A percentile compares a stretch with the other conserved stretches of the same genome.
Evolutionary conservation across 148 eudicot species (phyloP).

Genomic region (Rheum nobile): DNA sequence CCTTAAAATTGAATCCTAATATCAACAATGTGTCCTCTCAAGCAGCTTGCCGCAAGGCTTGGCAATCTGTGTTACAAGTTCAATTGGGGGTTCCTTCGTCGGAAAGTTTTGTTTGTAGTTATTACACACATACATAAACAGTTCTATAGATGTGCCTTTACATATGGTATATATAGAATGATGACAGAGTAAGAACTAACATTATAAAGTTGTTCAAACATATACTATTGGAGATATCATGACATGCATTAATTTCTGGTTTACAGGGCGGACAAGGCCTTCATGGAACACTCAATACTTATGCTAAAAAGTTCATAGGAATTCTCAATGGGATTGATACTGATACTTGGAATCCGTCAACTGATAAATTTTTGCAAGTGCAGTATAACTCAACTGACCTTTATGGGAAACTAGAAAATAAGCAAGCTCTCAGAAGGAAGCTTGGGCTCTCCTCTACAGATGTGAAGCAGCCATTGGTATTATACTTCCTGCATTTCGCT

Average conservation of each 20-base stretch:
- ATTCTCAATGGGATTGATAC: conserved; percentile 95
- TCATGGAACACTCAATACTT: conserved; percentile 61
- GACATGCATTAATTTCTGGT: conserved; percentile 4
- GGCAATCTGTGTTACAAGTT: not conserved
- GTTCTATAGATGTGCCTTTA: not conserved
- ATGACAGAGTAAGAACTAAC: not conserved
- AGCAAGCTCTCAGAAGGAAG: conserved; percentile 61
- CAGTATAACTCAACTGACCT: conserved; percentile 70
- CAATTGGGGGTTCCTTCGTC: not conserved
- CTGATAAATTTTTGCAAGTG: conserved; percentile 57
- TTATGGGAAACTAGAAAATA: conserved; percentile 69
- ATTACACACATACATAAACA: not conserved
- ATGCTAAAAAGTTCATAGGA: conserved; percentile 80
- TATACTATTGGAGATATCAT: not conserved
- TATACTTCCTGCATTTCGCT: not conserved
- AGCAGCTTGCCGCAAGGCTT: not conserved
- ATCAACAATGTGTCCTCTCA: not conserved
- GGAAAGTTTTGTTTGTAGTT: not conserved
- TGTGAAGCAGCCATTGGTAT: conserved; percentile 56
- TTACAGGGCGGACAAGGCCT: conserved; percentile 84
- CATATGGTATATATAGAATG: not conserved
- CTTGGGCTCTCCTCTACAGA: conserved; percentile 60
- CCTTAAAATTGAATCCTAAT: not conserved
- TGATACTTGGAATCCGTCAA: conserved; percentile 89
- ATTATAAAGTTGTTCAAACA: not conserved